Conservation (phyloP, 169 alveolate species). For the Babesia ovis region DNA sequence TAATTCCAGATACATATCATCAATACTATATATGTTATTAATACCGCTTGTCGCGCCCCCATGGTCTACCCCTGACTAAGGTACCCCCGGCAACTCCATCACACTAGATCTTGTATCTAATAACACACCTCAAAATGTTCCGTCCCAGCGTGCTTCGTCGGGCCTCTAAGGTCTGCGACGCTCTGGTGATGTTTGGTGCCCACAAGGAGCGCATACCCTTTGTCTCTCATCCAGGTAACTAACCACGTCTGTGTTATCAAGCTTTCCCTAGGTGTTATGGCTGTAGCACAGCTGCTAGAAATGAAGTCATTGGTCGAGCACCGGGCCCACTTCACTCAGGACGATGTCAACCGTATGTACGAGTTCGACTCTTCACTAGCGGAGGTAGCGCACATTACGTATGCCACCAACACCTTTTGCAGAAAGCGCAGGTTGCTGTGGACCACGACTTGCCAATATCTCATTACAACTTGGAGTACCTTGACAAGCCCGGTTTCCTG, state of each 20-base stretch:
- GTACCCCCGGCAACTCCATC: not conserved
- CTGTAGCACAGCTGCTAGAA: slow-evolving; percentile 78
- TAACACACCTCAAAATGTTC: slow-evolving; percentile 29
- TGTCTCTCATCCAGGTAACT: slow-evolving; percentile 80
- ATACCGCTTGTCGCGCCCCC: slow-evolving; percentile 20
- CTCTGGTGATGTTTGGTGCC: slow-evolving; percentile 76
- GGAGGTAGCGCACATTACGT: slow-evolving; percentile 15
- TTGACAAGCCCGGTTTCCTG: slow-evolving; percentile 73
- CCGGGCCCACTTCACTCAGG: slow-evolving; percentile 80
- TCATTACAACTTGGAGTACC: slow-evolving; percentile 76
- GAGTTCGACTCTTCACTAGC: slow-evolving; percentile 78
- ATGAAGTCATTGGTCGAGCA: slow-evolving; percentile 80
- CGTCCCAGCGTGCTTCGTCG: not conserved
- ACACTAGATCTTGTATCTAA: too few relatives aligned
- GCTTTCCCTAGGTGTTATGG: slow-evolving; percentile 76
- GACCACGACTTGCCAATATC: slow-evolving; percentile 77
- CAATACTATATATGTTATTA: not conserved
- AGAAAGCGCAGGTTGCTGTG: slow-evolving; percentile 81
- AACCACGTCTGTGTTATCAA: not conserved
- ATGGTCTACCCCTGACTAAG: not conserved
- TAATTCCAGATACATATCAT: not conserved
- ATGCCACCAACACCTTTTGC: not conserved
- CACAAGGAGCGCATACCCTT: slow-evolving; percentile 76
- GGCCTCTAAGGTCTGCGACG: slow-evolving; percentile 74
- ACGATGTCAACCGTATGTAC: slow-evolving; percentile 78